phyloP scores from a whole-genome alignment of 306 rosid genomes.

The Sphenostylis stenocarpa region DNA sequence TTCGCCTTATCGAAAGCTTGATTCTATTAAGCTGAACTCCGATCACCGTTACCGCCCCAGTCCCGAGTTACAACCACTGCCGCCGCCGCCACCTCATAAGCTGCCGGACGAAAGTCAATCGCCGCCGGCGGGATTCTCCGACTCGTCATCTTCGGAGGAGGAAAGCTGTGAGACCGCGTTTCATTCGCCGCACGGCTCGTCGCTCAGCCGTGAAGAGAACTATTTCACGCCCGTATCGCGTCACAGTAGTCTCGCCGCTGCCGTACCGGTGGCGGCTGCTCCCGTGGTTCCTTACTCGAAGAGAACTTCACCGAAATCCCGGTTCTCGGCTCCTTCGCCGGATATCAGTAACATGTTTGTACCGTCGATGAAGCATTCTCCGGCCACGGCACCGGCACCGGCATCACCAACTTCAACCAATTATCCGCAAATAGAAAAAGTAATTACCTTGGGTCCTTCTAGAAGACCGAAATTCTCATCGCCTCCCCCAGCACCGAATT shows the following conservation, averaged over 20 bases:
- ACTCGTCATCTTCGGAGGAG: slow-evolving; percentile 48
- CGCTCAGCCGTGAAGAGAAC: slow-evolving; percentile 57
- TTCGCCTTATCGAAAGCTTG: slow-evolving; percentile 57
- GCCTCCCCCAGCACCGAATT: slow-evolving; percentile 68
- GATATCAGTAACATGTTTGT: slow-evolving; percentile 33
- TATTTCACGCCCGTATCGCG: slow-evolving; percentile 72
- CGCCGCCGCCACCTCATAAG: slow-evolving; percentile 51
- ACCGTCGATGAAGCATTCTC: slow-evolving; percentile 38
- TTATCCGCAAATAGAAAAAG: slow-evolving; percentile 13
- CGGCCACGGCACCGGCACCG: slow-evolving; percentile 25
- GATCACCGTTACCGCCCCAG: slow-evolving; percentile 83
- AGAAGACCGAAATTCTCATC: slow-evolving; percentile 64
- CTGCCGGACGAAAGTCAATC: slow-evolving; percentile 46
- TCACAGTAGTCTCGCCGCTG: slow-evolving; percentile 36
- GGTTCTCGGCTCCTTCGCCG: slow-evolving; percentile 53
- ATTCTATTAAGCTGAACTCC: slow-evolving; percentile 53
- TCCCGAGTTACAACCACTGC: slow-evolving; percentile 91
- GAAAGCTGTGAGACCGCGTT: slow-evolving; percentile 67
- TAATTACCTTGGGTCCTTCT: slow-evolving; percentile 30
- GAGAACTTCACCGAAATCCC: slow-evolving; percentile 82
- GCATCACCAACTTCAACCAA: slow-evolving; percentile 29
- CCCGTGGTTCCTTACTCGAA: slow-evolving; percentile 63
- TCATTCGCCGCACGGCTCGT: slow-evolving; percentile 69
- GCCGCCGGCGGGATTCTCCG: slow-evolving; percentile 42
- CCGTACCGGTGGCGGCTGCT: not conserved